These are phyloP conservation scores for Hygrophoropsis aurantiaca DNA, from an alignment of 768 basidiomycete genomes.

Conservation along the genomic window DNA sequence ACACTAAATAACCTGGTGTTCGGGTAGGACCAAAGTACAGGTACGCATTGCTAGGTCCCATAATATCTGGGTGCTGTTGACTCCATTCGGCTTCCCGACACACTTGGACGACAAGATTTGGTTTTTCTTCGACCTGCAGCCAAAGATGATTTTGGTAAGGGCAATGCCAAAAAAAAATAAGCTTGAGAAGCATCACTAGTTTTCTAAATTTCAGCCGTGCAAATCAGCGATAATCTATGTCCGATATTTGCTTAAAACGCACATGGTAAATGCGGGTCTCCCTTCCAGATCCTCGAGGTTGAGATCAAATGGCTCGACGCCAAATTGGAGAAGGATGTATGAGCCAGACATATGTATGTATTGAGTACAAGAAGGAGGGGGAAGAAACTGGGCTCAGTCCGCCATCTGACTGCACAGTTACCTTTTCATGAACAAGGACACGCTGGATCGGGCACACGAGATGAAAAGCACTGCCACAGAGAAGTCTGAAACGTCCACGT, in stretches of 20 bases:
- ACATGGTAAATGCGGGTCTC: slow-evolving; percentile 69
- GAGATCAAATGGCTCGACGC: slow-evolving; percentile 60
- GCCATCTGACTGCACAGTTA: slow-evolving; percentile 14
- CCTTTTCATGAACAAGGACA: slow-evolving; percentile 41
- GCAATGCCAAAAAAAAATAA: background rate
- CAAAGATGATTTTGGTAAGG: background rate
- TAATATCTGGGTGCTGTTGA: slow-evolving; percentile 64
- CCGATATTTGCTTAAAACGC: slow-evolving; percentile 24
- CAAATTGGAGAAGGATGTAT: slow-evolving; percentile 62
- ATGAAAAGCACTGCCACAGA: slow-evolving; percentile 29
- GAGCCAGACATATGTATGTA: slow-evolving; percentile 32
- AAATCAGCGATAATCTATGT: slow-evolving; percentile 4
- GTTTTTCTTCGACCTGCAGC: slow-evolving; percentile 50
- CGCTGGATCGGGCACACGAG: slow-evolving; percentile 38
- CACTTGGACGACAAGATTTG: slow-evolving; percentile 64
- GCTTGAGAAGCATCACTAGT: slow-evolving; percentile 12
- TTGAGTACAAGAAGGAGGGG: slow-evolving; percentile 18
- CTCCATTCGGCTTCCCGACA: slow-evolving; percentile 67
- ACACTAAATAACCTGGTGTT: slow-evolving; percentile 61
- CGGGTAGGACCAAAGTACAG: slow-evolving; percentile 73
- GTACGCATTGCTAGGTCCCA: slow-evolving; percentile 79
- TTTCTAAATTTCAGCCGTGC: slow-evolving; percentile 11
- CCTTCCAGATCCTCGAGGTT: slow-evolving; percentile 64
- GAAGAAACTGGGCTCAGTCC: slow-evolving; percentile 10
- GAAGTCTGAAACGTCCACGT: slow-evolving; percentile 24